phyloP scores from a whole-genome alignment of 2,329 filamentous ascomycete species.

The Fusarium sp. region DNA sequence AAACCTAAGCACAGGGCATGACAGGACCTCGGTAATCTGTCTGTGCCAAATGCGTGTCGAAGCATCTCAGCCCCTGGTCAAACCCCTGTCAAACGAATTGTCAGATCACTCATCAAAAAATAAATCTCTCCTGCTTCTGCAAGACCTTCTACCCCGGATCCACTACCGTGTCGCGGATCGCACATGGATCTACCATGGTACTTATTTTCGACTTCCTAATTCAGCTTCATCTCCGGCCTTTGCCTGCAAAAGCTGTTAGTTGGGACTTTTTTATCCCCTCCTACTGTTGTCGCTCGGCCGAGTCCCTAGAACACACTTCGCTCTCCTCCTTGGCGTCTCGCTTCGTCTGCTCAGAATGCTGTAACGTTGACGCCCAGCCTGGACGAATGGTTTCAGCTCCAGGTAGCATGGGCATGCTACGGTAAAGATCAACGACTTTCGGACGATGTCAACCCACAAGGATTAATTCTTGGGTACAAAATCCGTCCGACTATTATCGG shows the following conservation, averaged over 20 bases:
- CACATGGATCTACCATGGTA: conserved; percentile 38
- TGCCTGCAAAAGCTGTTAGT: conserved; percentile 9
- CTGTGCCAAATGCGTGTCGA: conserved; percentile 14
- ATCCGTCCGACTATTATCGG: conserved; percentile 3
- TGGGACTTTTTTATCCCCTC: conserved; percentile 8
- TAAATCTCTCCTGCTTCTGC: conserved; percentile 28
- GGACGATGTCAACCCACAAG: conserved; percentile 34
- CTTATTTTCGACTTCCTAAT: conserved; percentile 43
- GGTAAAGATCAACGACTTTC: conserved; percentile 44
- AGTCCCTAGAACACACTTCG: conserved; percentile 43
- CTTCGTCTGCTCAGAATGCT: conserved; percentile 28
- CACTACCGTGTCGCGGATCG: conserved; percentile 49
- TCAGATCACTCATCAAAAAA: conserved; percentile 37
- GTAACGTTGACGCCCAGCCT: conserved; percentile 30
- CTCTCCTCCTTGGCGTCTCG: conserved; percentile 24
- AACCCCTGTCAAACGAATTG: conserved; percentile 18
- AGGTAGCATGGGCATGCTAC: conserved; percentile 32
- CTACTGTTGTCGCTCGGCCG: conserved; percentile 44
- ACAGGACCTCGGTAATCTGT: conserved; percentile 41
- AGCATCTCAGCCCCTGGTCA: conserved; percentile 29
- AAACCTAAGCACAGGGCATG: conserved; percentile 19
- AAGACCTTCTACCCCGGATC: conserved; percentile 50
- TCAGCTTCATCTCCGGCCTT: conserved; percentile 50
- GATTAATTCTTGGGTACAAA: conserved; percentile 33
- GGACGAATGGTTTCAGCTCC: conserved; percentile 45